Conservation (phyloP, 2,329 filamentous ascomycete genomes). For the Exophiala phaeomuriformis region DNA sequence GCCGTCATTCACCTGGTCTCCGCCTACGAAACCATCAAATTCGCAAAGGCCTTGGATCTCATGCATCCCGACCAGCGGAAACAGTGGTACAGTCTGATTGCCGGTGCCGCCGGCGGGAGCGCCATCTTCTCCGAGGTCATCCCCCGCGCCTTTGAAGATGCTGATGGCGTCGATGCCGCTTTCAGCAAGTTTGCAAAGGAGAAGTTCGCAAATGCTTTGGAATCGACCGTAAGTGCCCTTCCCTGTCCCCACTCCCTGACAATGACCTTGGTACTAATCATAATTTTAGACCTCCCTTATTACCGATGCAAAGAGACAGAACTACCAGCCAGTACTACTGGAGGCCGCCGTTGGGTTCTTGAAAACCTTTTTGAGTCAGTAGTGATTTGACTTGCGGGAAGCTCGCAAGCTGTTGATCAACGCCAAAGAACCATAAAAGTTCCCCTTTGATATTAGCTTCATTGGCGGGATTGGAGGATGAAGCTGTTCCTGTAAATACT, state of each 20-base stretch:
- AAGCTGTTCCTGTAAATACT: no score
- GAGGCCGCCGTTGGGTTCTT: conserved; percentile 14
- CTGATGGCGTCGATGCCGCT: conserved; percentile 19
- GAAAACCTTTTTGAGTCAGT: conserved; percentile 5
- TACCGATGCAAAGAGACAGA: conserved; percentile 15
- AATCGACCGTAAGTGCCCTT: conserved; percentile 9
- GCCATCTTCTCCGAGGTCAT: conserved; percentile 26
- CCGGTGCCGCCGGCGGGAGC: conserved; percentile 25
- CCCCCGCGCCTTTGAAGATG: conserved; percentile 19
- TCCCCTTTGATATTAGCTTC: no score
- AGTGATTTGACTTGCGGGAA: not conserved
- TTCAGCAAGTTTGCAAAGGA: conserved; percentile 25
- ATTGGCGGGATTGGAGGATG: no score
- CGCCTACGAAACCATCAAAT: conserved; percentile 24
- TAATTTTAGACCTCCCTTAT: conserved; percentile 4
- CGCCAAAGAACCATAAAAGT: no score
- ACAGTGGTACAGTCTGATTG: conserved; percentile 26
- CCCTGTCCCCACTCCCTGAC: not conserved
- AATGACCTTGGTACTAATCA: not conserved
- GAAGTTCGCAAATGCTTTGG: conserved; percentile 11
- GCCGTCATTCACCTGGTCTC: conserved; percentile 23
- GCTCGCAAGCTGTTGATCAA: no score
- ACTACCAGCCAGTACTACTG: conserved; percentile 17
- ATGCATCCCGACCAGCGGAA: conserved; percentile 21
- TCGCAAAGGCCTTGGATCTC: conserved; percentile 23